Percentiles rank a stretch among this genome's conserved stretches.
phyloP scores from a whole-genome alignment of 495 filamentous ascomycete genomes.

The Clavariopsis aquatica region DNA sequence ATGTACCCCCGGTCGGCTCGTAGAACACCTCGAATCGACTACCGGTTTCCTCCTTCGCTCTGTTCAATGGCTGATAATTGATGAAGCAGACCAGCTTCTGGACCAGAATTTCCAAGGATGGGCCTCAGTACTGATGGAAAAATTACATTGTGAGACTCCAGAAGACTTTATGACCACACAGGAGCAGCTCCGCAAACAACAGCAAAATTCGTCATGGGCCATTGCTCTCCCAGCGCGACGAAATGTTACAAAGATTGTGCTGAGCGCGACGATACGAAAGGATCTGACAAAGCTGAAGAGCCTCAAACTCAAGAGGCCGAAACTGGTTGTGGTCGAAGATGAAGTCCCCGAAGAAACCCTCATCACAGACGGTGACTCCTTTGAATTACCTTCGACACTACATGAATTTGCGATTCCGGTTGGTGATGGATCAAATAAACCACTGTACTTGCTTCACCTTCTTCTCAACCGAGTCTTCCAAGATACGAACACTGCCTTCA shows the following conservation, averaged over 20 bases:
- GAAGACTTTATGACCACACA: slow-evolving; percentile 28
- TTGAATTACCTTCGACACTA: slow-evolving; percentile 68
- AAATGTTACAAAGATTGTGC: slow-evolving; percentile 67
- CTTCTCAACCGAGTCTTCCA: slow-evolving; percentile 47
- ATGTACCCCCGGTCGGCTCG: slow-evolving; percentile 86
- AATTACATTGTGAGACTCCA: slow-evolving; percentile 51
- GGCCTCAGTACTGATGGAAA: slow-evolving; percentile 70
- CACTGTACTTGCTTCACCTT: slow-evolving; percentile 70
- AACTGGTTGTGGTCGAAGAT: slow-evolving; percentile 68
- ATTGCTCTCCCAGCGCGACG: slow-evolving; percentile 47
- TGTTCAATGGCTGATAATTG: slow-evolving; percentile 83
- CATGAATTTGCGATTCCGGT: slow-evolving; percentile 74
- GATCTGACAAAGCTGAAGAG: slow-evolving; percentile 78
- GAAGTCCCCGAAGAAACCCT: slow-evolving; percentile 42
- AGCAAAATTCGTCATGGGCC: slow-evolving; percentile 50
- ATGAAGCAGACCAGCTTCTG: slow-evolving; percentile 90
- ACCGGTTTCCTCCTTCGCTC: slow-evolving; percentile 73
- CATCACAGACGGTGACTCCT: slow-evolving; percentile 40
- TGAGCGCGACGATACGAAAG: slow-evolving; percentile 92
- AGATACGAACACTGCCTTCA: slow-evolving; percentile 32
- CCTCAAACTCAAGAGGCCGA: slow-evolving; percentile 71
- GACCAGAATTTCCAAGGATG: slow-evolving; percentile 93
- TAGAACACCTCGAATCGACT: slow-evolving; percentile 85
- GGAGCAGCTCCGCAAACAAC: slow-evolving; percentile 53
- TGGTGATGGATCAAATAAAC: slow-evolving; percentile 74